phyloP scores from a whole-genome alignment of 1,284 basidiomycete genomes.

The Naganishia sp. region DNA sequence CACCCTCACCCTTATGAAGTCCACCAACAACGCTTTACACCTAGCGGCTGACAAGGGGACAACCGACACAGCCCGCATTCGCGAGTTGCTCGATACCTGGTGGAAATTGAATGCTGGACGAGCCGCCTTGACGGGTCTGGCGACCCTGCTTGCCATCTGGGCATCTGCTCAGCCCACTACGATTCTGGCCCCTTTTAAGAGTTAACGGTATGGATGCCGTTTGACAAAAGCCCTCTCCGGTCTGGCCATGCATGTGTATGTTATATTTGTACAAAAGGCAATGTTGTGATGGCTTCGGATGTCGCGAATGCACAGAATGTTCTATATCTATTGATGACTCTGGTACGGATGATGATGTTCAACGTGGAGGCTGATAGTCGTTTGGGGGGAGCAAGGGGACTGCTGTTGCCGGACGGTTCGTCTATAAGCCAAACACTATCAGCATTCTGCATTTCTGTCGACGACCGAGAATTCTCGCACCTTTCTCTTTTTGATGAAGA shows the following conservation, averaged over 20 bases:
- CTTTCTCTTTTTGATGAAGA: slow-evolving; percentile 53
- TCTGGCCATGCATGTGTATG: too few relatives aligned
- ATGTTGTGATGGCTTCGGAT: too few relatives aligned
- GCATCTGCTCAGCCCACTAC: not conserved
- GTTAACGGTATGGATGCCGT: not conserved
- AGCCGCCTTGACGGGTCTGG: slow-evolving; percentile 1
- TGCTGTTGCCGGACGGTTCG: slow-evolving; percentile 4
- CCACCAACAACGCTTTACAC: slow-evolving; percentile 18
- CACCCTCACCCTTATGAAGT: slow-evolving; percentile 12
- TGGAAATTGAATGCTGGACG: slow-evolving; percentile 22
- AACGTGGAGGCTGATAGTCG: slow-evolving; percentile 9
- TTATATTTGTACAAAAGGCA: too few relatives aligned
- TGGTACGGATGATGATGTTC: not conserved
- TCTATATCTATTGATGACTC: not conserved
- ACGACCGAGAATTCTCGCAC: slow-evolving; percentile 31
- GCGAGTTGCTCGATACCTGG: slow-evolving; percentile 14
- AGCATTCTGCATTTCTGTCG: not conserved
- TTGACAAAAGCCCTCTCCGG: not conserved
- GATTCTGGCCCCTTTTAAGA: not conserved
- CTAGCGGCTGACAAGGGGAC: slow-evolving; percentile 8
- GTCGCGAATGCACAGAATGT: not conserved
- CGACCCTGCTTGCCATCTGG: slow-evolving; percentile 12
- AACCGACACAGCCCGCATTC: slow-evolving; percentile 3
- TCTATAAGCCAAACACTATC: not conserved
- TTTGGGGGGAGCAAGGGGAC: slow-evolving; percentile 12